Evolutionary conservation across 2,329 filamentous ascomycete genomes (phyloP), one percentile per base, ranked within the genome.

Genomic region (Paraconiothyrium brasiliense): DNA sequence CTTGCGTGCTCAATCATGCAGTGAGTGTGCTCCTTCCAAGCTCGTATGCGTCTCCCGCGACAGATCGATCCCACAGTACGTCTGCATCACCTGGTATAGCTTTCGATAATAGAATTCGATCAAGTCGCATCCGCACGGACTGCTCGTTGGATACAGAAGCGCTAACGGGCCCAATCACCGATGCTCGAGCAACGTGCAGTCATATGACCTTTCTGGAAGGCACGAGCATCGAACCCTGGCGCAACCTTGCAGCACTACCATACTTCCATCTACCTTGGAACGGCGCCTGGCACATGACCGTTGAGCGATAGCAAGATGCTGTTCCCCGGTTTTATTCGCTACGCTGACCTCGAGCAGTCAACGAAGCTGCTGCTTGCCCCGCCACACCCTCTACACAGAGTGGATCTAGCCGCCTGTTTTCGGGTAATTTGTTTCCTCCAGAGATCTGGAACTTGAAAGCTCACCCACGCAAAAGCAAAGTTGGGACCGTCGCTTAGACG

Each of bases 131-230:
- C n/a, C 46, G 27, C n/a, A 39, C 24, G 20, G 16, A 48, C 30
- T 56, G 27, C 10, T 50, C 55, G 43, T 39, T 14, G 54, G 20
- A 39, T 46, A 27, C 27, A n/a, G 39, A 51, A 60, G 58, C 47
- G 58, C 58, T 58, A 50, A 20, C 37, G 48, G 37, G 37, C 27
- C 60, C 55, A 62, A 62, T 62, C 43, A 51, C 32, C 16, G 22
- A n/a, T 44, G 20, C 32, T 24, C 39, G 47, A 56, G n/a, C 22
- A 46, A 8, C 16, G 63, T 62, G 48, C 44, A 64, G 67, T 78
- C 74, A 78, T 76, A 69, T 76, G 75, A 74, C 66, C 32, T 59
- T 48, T 63, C 50, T 60, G 60, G 61, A 69, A 66, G 67, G 62
- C 58, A 66, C 63, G 63, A 71, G 65, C 32, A 48, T 64, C 37